phyloP scores from a whole-genome alignment of 2,329 filamentous ascomycete genomes.

The Aspergillus costaricaensis region DNA sequence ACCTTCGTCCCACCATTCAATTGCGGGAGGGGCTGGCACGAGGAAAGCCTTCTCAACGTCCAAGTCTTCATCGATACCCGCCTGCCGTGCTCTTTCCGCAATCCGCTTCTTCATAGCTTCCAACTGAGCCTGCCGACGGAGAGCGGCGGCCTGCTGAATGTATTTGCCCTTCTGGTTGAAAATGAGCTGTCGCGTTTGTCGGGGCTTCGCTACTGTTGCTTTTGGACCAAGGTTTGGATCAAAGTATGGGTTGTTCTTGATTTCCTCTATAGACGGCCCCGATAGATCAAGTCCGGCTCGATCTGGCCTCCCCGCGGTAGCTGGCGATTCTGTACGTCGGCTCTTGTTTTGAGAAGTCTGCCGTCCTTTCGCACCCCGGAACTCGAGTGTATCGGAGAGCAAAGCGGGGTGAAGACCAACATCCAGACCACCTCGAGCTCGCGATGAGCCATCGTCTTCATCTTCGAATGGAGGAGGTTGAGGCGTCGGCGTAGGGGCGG shows the following conservation, averaged over 20 bases:
- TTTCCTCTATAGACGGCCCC: conserved; percentile 60
- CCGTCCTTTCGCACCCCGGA: conserved; percentile 43
- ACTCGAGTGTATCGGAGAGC: conserved; percentile 52
- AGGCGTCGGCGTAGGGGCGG: conserved; percentile 29
- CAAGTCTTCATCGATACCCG: conserved; percentile 89
- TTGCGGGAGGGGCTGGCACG: conserved; percentile 77
- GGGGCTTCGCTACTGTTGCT: conserved; percentile 58
- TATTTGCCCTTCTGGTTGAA: conserved; percentile 98
- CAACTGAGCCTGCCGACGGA: conserved; percentile 81
- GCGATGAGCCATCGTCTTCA: conserved; percentile 51
- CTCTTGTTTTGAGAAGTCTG: conserved; percentile 55
- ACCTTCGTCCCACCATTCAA: conserved; percentile 98
- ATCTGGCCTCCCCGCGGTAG: conserved; percentile 43
- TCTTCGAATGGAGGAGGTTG: conserved; percentile 48
- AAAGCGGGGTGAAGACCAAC: conserved; percentile 78
- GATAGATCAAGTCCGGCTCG: conserved; percentile 57
- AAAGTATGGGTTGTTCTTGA: conserved; percentile 77
- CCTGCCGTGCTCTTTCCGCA: conserved; percentile 80
- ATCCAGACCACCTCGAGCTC: conserved; percentile 68
- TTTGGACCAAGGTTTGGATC: conserved; percentile 68
- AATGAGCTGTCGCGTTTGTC: conserved; percentile 73
- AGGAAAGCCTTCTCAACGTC: conserved; percentile 88
- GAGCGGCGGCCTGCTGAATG: conserved; percentile 86
- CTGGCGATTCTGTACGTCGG: conserved; percentile 51
- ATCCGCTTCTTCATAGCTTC: conserved; percentile 96